These are phyloP conservation scores for Venturia asperata DNA, from an alignment of 2,329 filamentous ascomycete species.

Conservation along the genomic window DNA sequence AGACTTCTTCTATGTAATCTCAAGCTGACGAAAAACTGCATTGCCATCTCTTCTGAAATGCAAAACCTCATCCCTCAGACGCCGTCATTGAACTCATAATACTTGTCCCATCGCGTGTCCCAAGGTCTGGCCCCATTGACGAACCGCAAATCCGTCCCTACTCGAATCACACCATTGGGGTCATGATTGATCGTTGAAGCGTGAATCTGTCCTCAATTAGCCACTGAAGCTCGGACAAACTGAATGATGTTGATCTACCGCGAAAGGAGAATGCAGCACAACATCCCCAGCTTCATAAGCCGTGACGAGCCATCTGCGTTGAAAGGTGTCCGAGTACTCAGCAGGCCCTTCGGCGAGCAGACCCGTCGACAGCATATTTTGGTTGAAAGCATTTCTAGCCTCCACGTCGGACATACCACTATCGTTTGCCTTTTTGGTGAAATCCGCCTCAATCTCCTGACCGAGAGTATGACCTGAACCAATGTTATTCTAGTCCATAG, in stretches of 20 bases:
- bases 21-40: no score
- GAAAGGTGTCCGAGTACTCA: constrained; percentile 31
- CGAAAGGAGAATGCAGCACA: constrained; percentile 35
- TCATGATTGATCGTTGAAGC: constrained; percentile 6
- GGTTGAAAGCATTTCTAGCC: constrained; percentile 34
- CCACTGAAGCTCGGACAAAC: not conserved
- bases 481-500: constrained; percentile 20
- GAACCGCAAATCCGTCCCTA: constrained; percentile 1
- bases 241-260: not conserved
- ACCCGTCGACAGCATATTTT: constrained; percentile 49
- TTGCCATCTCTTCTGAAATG: no score
- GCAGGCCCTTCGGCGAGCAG: constrained; percentile 43
- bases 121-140: not conserved
- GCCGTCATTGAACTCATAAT: not conserved
- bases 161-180: not conserved
- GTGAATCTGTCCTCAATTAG: not conserved
- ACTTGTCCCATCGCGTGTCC: constrained; percentile 4
- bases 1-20: no score
- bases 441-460: not conserved
- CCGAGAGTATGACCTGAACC: not conserved
- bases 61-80: not conserved
- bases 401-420: constrained; percentile 44
- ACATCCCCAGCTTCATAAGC: constrained; percentile 46
- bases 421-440: constrained; percentile 32
- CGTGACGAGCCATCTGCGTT: constrained; percentile 38